Base-by-base conservation (phyloP, 495 filamentous ascomycete species). In the Cladorrhinum samala region DNA sequence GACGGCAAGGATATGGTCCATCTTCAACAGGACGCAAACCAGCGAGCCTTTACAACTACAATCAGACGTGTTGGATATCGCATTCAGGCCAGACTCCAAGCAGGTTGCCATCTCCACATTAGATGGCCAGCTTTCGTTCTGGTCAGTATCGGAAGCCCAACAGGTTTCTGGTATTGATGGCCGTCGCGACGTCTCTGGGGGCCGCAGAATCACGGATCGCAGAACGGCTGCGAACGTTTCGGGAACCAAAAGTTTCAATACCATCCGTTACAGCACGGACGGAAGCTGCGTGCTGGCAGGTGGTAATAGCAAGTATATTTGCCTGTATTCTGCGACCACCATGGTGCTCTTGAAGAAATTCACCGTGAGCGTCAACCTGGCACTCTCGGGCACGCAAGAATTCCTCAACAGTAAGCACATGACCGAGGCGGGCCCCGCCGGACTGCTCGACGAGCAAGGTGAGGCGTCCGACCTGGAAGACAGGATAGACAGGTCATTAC, bases 281-380 rank as follows among this genome's bases (percentile, higher is more conserved):
- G 94, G 93, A 38, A 85, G 81, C 50, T 96, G 91, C 66, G 76
- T 97, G 19, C 74, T 98, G 38, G 92, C 91, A 0, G 91, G 79
- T 45, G 93, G 93, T 5, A 96, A 91, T 69, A 95, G 89, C 81
- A 98, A 96, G 72, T 96, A 89, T 63, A 95, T 98, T 24, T 97
- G 94, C 63, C 73, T 98, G 49, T 98, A 98, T 68, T 90, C 93
- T 46, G 88, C 93, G 19, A 78, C 79, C 40, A 92, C 91, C 3
- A 89, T 91, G 61, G 87, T 88, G 2, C 74, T 98, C n/a, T 72
- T 96, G 50, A 95, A 92, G 60, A 95, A 95, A 57, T 97, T 84
- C 63, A 95, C 91, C 1, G 89, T 96, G 52, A 93, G 88, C 39
- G 81, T 94, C 65, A 98, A 98, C 66, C 78, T 95, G 2, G 92